Evolutionary conservation across 352 stramenopile species (phyloP).

Genomic region (Pythium rhizo-oryzae): DNA sequence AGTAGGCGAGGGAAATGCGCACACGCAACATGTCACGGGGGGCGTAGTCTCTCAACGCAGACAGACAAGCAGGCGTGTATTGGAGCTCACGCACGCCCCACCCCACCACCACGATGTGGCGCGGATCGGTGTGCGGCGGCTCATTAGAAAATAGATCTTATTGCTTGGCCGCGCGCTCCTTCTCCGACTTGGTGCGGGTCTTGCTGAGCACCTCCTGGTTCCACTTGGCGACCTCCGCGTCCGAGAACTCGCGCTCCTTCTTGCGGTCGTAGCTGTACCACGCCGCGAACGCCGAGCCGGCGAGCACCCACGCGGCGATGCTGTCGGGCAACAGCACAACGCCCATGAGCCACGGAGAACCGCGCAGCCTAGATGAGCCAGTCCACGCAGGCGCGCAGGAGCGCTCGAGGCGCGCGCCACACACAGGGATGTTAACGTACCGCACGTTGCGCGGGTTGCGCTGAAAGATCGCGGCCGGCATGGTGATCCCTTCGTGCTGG

Average conservation of each 20-base stretch:
- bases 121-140: too few relatives aligned
- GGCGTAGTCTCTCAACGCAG: too few relatives aligned
- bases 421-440: too few relatives aligned
- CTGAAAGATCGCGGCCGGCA: conserved; percentile 29
- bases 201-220: conserved; percentile 61
- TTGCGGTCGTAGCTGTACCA: conserved; percentile 67
- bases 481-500: neutral
- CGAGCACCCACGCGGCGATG: conserved; percentile 57
- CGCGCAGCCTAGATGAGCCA: too few relatives aligned
- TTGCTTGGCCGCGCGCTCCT: conserved; percentile 22
- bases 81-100: too few relatives aligned
- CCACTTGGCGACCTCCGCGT: conserved; percentile 45
- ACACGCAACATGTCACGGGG: too few relatives aligned
- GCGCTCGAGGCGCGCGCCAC: too few relatives aligned
- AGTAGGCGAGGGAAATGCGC: neutral
- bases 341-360: neutral
- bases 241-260: conserved; percentile 60
- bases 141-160: too few relatives aligned
- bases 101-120: too few relatives aligned
- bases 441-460: conserved; percentile 33
- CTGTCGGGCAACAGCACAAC: conserved; percentile 37
- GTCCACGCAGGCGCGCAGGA: too few relatives aligned
- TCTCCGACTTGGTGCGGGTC: conserved; percentile 37
- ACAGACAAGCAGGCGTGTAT: neutral
- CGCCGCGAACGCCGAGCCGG: conserved; percentile 36